A percentile compares a stretch with the other conserved stretches of the same genome.
phyloP scores from a whole-genome alignment of 148 eudicot species.

The Vaccinium vitisidaea region DNA sequence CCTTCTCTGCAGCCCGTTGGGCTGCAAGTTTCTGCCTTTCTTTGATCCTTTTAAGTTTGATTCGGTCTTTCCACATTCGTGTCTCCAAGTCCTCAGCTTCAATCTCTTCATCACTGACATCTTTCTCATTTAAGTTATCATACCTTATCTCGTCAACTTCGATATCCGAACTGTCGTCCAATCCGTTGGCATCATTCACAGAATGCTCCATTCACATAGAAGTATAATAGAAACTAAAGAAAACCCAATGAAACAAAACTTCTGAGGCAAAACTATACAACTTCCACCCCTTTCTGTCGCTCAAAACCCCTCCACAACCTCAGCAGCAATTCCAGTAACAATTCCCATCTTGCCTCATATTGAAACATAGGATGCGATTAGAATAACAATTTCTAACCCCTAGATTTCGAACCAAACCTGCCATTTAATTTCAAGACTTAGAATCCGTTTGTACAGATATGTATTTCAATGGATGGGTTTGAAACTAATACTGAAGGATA shows the following conservation, averaged over 20 bases:
- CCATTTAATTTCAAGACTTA: neutral
- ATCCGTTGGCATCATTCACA: conserved; percentile 18
- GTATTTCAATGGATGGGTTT: neutral
- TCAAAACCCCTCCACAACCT: neutral
- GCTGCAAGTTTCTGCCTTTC: conserved; percentile 69
- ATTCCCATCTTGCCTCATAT: neutral
- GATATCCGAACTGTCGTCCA: conserved; percentile 58
- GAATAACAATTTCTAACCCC: neutral
- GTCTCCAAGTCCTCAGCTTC: conserved; percentile 61
- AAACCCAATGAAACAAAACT: neutral
- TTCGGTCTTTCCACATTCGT: conserved; percentile 86
- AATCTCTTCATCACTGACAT: conserved; percentile 92
- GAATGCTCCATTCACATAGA: conserved; percentile 15
- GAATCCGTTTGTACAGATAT: neutral
- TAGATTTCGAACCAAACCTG: neutral
- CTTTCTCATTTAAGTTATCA: conserved; percentile 65
- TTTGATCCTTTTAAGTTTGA: conserved; percentile 69
- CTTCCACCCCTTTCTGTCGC: neutral
- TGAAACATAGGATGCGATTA: neutral
- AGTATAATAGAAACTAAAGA: neutral
- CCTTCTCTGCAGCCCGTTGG: conserved; percentile 60
- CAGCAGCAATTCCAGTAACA: neutral
- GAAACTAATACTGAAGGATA: neutral
- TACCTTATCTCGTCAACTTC: conserved; percentile 74
- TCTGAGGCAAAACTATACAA: neutral